A percentile compares a stretch with the other conserved stretches of the same genome.
phyloP scores from a whole-genome alignment of 129 eudicot genomes.

The Oenanthe sinensis region DNA sequence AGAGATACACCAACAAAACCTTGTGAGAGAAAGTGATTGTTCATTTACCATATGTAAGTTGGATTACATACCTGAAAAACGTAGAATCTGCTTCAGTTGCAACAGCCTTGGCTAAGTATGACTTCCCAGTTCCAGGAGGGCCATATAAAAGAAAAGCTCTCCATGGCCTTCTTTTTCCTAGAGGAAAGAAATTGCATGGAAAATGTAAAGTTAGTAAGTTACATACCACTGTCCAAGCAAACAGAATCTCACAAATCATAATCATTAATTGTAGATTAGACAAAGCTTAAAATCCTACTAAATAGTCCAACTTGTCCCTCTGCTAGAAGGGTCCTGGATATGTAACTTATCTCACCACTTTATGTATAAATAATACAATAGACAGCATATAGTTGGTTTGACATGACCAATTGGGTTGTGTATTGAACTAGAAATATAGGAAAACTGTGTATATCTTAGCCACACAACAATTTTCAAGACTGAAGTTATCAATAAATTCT shows the following conservation, averaged over 20 bases:
- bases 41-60: background rate
- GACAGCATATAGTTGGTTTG: background rate
- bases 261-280: background rate
- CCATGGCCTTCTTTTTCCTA: constrained; percentile 99
- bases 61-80: constrained; percentile 60
- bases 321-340: background rate
- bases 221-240: background rate
- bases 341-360: background rate
- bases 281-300: background rate
- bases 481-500: background rate
- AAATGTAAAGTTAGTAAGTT: background rate
- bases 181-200: background rate
- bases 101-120: constrained; percentile 98
- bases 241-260: background rate
- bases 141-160: constrained; percentile 97
- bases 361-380: background rate
- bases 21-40: background rate
- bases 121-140: constrained; percentile 99
- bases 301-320: background rate
- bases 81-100: constrained; percentile 99
- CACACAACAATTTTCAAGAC: too few species aligned
- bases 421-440: background rate
- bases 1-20: background rate
- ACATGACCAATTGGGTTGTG: background rate
- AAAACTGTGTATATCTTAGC: background rate